Percentiles rank a stretch among this genome's conserved stretches.
These are phyloP conservation scores for Chaetomium globosum DNA, from an alignment of 2,329 filamentous ascomycete genomes.

Conservation along the genomic window DNA sequence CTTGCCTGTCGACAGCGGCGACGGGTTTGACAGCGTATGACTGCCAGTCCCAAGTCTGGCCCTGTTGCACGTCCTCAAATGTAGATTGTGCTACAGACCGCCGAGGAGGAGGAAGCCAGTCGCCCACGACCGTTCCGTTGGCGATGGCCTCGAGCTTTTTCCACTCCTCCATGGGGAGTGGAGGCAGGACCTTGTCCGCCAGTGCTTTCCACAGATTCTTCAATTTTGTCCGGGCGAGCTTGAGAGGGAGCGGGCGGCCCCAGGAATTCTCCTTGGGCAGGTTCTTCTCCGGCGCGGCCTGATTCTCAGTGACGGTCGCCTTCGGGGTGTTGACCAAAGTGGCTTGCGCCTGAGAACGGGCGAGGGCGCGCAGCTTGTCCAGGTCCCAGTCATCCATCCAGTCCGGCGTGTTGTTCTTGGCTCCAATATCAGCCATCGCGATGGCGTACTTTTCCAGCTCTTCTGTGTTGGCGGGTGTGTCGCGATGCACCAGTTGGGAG, in stretches of 20 bases:
- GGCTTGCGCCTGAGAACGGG: slow-evolving; percentile 46
- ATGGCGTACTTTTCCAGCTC: slow-evolving; percentile 45
- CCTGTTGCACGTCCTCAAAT: background rate
- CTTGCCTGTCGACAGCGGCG: slow-evolving; percentile 45
- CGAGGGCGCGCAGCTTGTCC: slow-evolving; percentile 48
- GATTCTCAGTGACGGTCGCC: slow-evolving; percentile 39
- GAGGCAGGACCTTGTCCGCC: slow-evolving; percentile 55
- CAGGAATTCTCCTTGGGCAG: slow-evolving; percentile 54
- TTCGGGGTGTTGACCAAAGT: slow-evolving; percentile 40
- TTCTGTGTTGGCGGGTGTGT: slow-evolving; percentile 47
- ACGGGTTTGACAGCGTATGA: slow-evolving; percentile 47
- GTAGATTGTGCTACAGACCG: slow-evolving; percentile 40
- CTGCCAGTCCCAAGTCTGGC: slow-evolving; percentile 49
- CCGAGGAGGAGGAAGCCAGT: slow-evolving; percentile 47
- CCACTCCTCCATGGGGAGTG: slow-evolving; percentile 58
- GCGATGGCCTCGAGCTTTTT: slow-evolving; percentile 54
- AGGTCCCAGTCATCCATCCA: slow-evolving; percentile 57
- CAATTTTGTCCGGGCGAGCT: slow-evolving; percentile 47
- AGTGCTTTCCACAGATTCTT: slow-evolving; percentile 53
- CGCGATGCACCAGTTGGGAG: slow-evolving; percentile 43
- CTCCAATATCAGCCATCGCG: slow-evolving; percentile 16
- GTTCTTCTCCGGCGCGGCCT: slow-evolving; percentile 41
- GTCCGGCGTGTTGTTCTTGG: slow-evolving; percentile 36
- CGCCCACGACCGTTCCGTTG: slow-evolving; percentile 45
- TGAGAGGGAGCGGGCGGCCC: slow-evolving; percentile 50